Conservation (phyloP, 768 basidiomycete genomes). For the Lentinula boryana region DNA sequence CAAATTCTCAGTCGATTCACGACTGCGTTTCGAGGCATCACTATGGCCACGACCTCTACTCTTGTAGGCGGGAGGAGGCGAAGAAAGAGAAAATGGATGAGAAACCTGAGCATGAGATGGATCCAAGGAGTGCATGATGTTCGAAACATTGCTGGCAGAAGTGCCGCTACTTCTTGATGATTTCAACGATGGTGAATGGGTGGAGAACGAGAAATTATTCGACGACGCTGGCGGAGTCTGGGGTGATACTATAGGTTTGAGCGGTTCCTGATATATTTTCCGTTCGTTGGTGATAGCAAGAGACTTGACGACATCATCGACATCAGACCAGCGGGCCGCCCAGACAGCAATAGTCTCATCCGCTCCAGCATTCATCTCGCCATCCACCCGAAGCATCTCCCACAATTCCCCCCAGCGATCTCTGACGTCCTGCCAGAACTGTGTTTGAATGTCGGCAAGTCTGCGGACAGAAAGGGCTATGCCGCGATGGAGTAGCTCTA, state of each 20-base stretch:
- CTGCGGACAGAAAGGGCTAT: constrained; percentile 44
- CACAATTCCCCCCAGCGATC: constrained; percentile 77
- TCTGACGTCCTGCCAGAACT: constrained; percentile 54
- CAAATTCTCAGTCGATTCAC: background rate
- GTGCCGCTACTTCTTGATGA: background rate
- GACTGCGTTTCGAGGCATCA: constrained; percentile 2
- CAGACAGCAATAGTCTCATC: constrained; percentile 71
- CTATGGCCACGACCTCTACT: constrained; percentile 2
- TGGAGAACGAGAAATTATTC: background rate
- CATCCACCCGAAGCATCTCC: constrained; percentile 73
- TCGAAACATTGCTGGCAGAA: constrained; percentile 4
- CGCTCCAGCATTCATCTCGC: constrained; percentile 59
- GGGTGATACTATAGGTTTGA: background rate
- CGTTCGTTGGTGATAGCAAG: constrained; percentile 22
- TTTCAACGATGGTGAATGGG: background rate
- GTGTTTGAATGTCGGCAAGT: constrained; percentile 50
- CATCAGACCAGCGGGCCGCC: constrained; percentile 62
- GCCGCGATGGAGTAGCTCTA: constrained; percentile 54
- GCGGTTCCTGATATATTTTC: constrained; percentile 25
- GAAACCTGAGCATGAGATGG: constrained; percentile 10
- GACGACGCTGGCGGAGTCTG: background rate
- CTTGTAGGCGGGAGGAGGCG: constrained; percentile 3
- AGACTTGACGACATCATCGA: constrained; percentile 38
- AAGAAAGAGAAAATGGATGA: constrained; percentile 1
- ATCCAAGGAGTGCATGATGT: constrained; percentile 15